Evolutionary conservation across 257 asterid species (phyloP).

Genomic region (Leptodermis oblonga): DNA sequence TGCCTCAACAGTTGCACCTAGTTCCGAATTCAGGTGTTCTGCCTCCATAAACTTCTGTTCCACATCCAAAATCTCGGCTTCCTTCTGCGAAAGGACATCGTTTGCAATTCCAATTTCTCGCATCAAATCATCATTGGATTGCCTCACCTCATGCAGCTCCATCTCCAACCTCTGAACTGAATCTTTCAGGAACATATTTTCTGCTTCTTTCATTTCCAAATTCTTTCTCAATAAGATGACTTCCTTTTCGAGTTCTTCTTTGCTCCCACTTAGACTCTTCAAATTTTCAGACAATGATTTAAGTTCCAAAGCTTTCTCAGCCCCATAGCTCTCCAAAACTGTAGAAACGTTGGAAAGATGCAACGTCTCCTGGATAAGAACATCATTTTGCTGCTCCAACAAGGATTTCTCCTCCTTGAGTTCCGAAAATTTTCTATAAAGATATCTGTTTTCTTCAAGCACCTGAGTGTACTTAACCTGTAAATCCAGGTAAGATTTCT

Average conservation of each 20-base stretch:
- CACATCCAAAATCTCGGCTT: slow-evolving; percentile 49
- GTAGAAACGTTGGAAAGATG: slow-evolving; percentile 41
- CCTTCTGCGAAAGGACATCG: slow-evolving; percentile 37
- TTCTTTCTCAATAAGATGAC: slow-evolving; percentile 37
- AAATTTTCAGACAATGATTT: slow-evolving; percentile 46
- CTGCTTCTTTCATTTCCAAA: slow-evolving; percentile 54
- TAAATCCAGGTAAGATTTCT: slow-evolving; percentile 41
- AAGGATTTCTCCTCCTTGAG: slow-evolving; percentile 50
- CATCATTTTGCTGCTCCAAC: slow-evolving; percentile 51
- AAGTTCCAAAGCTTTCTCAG: slow-evolving; percentile 49
- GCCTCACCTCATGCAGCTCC: slow-evolving; percentile 44
- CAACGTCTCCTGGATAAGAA: slow-evolving; percentile 45
- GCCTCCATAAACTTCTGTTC: slow-evolving; percentile 54
- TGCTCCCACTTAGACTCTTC: slow-evolving; percentile 40
- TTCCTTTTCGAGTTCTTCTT: slow-evolving; percentile 45
- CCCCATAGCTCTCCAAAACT: slow-evolving; percentile 38
- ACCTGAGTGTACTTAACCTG: slow-evolving; percentile 38
- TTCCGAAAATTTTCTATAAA: slow-evolving; percentile 48
- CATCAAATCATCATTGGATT: slow-evolving; percentile 40
- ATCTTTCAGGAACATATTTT: slow-evolving; percentile 50
- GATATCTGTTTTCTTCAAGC: slow-evolving; percentile 50
- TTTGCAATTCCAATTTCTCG: slow-evolving; percentile 35
- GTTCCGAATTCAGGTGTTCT: slow-evolving; percentile 43
- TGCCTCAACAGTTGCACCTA: slow-evolving; percentile 39
- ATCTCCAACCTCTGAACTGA: slow-evolving; percentile 51